Evolutionary conservation across 345 rosid species (phyloP), one percentile per base, ranked within the genome.

Genomic region (Rhizophora mangle): DNA sequence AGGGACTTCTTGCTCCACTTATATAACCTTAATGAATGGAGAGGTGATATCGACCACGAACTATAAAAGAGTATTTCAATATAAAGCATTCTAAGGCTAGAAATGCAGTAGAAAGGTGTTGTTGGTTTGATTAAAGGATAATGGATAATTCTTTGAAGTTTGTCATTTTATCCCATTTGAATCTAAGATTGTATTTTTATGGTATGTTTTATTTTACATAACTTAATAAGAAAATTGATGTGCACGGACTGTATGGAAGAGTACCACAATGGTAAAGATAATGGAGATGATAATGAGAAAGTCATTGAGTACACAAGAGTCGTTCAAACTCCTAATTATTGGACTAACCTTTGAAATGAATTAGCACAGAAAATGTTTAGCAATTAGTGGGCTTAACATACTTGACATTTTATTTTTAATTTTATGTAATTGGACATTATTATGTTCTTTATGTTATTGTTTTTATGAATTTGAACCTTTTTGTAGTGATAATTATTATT

Each of bases 1-100:
- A 22, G 1, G 59, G 59, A 3, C 70, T 65, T 70, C 36, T 74
- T 68, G 46, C 63, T 21, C 56, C 36, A 2, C 68, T 11, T 39
- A 68, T 69, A 75, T 36, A 62, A 68, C 51, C 43, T 32, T 0
- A 31, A 32, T 60, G 46, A 31, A 19, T 60, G 3, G 3, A 31
- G 26, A 49, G 24, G 43, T 68, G 15, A 43, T 6, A 3, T 24
- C 10, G 19, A 30, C 63, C 19, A 0, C 37, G 8, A 68, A 39
- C 10, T 37, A 3, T 26, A 7, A 1, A 39, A 8, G 63, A 68
- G 39, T 68, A 32, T 16, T 68, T 68, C 1, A 57, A 56, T 10
- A 58, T 39, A 20, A 59, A 30, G 10, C 39, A 43, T 20, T 58
- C 46, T 0, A 27, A 13, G 21, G n/a, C 57, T 37, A 2, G 27